Conservation (phyloP, 257 asterid genomes). For the Solanum okadae region DNA sequence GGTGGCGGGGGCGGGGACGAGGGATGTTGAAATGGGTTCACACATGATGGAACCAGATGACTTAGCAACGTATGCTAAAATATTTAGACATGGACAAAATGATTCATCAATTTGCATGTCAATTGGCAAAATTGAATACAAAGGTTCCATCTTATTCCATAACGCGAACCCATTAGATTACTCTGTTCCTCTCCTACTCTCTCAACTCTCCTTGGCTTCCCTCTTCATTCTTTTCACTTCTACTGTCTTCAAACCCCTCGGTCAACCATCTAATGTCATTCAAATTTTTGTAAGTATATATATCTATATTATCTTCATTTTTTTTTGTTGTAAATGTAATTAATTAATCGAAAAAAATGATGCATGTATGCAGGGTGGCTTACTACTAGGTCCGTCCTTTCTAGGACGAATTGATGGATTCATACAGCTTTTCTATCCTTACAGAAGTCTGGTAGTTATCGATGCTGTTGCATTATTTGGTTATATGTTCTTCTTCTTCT, state of each 20-base stretch:
- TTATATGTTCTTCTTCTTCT: slow-evolving; percentile 28
- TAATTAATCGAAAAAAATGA: neutral
- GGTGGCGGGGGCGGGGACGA: neutral
- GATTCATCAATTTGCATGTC: slow-evolving; percentile 16
- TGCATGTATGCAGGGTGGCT: slow-evolving; percentile 16
- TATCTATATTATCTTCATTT: neutral
- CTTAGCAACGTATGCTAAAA: slow-evolving; percentile 1
- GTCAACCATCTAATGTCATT: slow-evolving; percentile 25
- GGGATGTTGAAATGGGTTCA: slow-evolving; percentile 16
- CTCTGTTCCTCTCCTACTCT: slow-evolving; percentile 20
- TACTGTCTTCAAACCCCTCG: slow-evolving; percentile 23
- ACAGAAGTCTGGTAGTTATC: slow-evolving; percentile 11
- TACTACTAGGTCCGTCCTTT: slow-evolving; percentile 26
- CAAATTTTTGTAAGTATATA: slow-evolving; percentile 23
- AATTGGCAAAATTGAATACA: slow-evolving; percentile 9
- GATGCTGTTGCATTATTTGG: slow-evolving; percentile 23
- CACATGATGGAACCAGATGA: slow-evolving; percentile 25
- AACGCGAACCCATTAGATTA: slow-evolving; percentile 15
- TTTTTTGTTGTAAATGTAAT: neutral
- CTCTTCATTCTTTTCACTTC: slow-evolving; percentile 8
- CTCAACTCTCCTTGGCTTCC: slow-evolving; percentile 20
- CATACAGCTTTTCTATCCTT: slow-evolving; percentile 10
- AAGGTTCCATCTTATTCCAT: slow-evolving; percentile 11
- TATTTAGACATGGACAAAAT: slow-evolving; percentile 11
- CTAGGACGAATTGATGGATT: slow-evolving; percentile 21